Evolutionary conservation across 2,329 filamentous ascomycete genomes (phyloP).

Genomic region (Balansia obtecta): DNA sequence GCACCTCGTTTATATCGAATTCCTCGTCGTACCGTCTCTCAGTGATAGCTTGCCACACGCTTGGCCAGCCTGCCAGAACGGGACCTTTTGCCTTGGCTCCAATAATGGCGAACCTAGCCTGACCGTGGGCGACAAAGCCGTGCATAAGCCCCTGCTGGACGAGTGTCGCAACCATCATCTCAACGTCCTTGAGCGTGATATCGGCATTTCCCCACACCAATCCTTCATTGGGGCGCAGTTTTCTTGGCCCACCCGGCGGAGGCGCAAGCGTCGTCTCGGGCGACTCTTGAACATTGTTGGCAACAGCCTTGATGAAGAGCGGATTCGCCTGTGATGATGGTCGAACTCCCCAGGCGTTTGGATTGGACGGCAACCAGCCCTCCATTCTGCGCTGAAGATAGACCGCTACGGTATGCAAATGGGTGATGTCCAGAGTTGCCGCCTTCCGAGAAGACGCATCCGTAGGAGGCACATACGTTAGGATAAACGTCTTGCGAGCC

Average conservation of each 20-base stretch:
- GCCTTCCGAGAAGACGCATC: conserved; percentile 46
- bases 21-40: conserved; percentile 46
- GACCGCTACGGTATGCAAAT: conserved; percentile 51
- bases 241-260: conserved; percentile 32
- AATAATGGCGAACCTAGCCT: conserved; percentile 68
- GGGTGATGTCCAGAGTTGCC: conserved; percentile 60
- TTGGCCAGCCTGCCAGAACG: conserved; percentile 62
- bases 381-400: conserved; percentile 54
- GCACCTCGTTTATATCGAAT: conserved; percentile 51
- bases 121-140: conserved; percentile 71
- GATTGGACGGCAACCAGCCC: conserved; percentile 35
- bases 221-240: conserved; percentile 44
- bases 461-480: conserved; percentile 58
- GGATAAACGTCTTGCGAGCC: conserved; percentile 62
- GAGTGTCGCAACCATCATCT: conserved; percentile 63
- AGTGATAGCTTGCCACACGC: conserved; percentile 55
- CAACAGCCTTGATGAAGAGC: conserved; percentile 39
- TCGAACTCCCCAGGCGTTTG: conserved; percentile 13
- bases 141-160: conserved; percentile 70
- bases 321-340: conserved; percentile 31
- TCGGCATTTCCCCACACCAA: conserved; percentile 51
- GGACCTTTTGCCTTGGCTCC: conserved; percentile 58
- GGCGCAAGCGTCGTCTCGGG: conserved; percentile 31
- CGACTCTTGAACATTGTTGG: conserved; percentile 29
- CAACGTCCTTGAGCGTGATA: conserved; percentile 53